Evolutionary conservation across 164 flowering plant genomes (phyloP), one percentile per base, ranked within the genome.

Genomic region (Houttuynia cordata): DNA sequence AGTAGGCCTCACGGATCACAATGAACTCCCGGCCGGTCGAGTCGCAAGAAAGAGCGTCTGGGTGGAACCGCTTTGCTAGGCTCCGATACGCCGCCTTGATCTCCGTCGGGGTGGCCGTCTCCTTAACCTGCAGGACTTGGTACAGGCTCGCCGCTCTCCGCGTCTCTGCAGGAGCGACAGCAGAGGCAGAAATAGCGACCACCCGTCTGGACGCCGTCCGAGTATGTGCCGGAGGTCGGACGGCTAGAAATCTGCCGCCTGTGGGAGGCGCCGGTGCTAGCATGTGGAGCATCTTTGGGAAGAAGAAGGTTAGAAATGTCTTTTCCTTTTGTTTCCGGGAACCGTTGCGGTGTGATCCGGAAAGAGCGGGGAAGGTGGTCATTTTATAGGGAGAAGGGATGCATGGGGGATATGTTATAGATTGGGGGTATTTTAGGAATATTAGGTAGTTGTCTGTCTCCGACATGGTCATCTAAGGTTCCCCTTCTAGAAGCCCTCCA

Each of bases 31-130:
- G 30, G 20, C 71, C 83, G 68, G 77, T 84, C 3, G 74, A 78
- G 50, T 60, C 66, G 70, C 57, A 24, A 22, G 23, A 17, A 12
- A 12, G 49, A 4, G 78, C 74, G 53, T 87, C 94, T 0, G 94
- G 94, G 53, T 87, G 94, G 67, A 77, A 74, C 53, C 67, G 55
- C 81, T 87, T 87, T 0, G 90, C 90, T 22, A 87, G 67, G 45
- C 58, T 74, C 61, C 90, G 68, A 68, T 87, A 87, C 4, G 94
- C 94, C n/a, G 79, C 45, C 67, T 83, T 84, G 70, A 87, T 87
- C 77, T 87, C 88, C 57, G 39, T 41, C 17, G 51, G 40, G 1
- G 85, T 74, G 0, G 94, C 94, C 53, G 65, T 78, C 41, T 53
- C 64, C 34, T 73, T 70, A 24, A 87, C 78, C 1, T 71, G 68